Base-by-base conservation (phyloP, 768 basidiomycete species). In the Lentinula raphanica region DNA sequence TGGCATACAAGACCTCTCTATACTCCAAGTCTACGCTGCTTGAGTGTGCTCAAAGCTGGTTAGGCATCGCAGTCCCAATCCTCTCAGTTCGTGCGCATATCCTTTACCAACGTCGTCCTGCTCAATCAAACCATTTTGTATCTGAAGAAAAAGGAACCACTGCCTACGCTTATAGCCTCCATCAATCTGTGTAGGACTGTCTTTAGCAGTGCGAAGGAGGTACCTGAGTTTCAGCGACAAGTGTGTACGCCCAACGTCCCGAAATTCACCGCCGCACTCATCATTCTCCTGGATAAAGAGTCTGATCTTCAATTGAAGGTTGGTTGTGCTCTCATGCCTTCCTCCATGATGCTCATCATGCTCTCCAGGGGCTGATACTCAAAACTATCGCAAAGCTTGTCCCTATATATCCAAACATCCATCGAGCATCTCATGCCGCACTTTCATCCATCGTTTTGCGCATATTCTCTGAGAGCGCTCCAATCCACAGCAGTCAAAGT, bases 211-310 rank as follows among this genome's bases (percentile, higher is more conserved):
- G 83, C 86, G 2, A 71, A 72, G 23, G 81, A 84, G 67, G 74
- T 82, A n/a, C 75, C 85, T 29, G 92, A 93, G 69, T 93, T 92
- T 69, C 89, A 92, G 66, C 77, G 92, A 66, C 91, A 93, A 69
- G 74, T 92, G 3, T 81, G 81, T 35, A 75, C 78, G 4, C 91
- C 92, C 2, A 84, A 84, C 64, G 77, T 92, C 25, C 78, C 85
- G 17, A 93, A 91, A 72, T 84, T 88, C 68, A 84, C 84, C 27
- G 63, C 74, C 40, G 80, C 82, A 3, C 71, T 92, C 32, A 69
- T 88, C 29, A 67, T 73, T 3, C 67, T 90, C 23, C 78, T 77
- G 5, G 84, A 88, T 49, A 81, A 78, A 60, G 73, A 74, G 46
- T 55, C 60, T 3, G 80, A 84, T 60, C 62, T 64, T 25, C 83